Conservation (phyloP, 2,329 filamentous ascomycete genomes). For the Colletotrichum tabaci region DNA sequence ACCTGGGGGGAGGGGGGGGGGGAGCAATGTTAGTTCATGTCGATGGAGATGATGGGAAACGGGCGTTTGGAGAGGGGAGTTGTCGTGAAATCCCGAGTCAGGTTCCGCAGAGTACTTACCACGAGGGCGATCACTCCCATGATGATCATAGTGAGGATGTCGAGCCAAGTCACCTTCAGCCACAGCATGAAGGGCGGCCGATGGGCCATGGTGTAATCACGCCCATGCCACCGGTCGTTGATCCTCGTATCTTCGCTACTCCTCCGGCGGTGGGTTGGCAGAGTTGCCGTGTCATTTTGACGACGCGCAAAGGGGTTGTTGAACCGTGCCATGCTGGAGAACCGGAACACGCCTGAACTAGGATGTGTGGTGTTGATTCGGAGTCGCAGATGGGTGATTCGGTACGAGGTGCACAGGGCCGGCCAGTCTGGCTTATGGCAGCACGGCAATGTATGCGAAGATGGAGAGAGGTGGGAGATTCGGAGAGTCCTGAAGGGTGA, state of each 20-base stretch:
- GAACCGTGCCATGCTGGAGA: conserved; percentile 6
- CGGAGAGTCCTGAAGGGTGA: neutral
- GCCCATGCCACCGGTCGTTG: conserved; percentile 23
- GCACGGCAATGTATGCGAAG: neutral
- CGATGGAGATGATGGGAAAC: conserved; percentile 44
- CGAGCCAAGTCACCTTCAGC: conserved; percentile 77
- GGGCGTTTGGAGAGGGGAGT: no score
- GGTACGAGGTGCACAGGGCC: no score
- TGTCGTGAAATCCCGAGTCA: conserved; percentile 35
- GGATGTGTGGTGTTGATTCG: no score
- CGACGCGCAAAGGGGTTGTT: conserved; percentile 31
- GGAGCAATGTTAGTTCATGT: neutral
- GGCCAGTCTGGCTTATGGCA: neutral
- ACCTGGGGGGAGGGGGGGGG: conserved; percentile 60
- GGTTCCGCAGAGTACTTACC: conserved; percentile 57
- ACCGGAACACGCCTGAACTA: no score
- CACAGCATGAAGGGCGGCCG: conserved; percentile 77
- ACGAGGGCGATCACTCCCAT: conserved; percentile 79
- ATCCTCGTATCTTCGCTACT: conserved; percentile 30
- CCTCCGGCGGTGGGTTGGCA: conserved; percentile 23
- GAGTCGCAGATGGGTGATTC: no score
- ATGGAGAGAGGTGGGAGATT: neutral
- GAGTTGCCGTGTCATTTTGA: neutral
- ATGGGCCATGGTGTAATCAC: conserved; percentile 59
- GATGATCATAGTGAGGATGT: conserved; percentile 77